These are phyloP conservation scores for Erucastrum elatum DNA, from an alignment of 345 rosid genomes.

Conservation along the genomic window DNA sequence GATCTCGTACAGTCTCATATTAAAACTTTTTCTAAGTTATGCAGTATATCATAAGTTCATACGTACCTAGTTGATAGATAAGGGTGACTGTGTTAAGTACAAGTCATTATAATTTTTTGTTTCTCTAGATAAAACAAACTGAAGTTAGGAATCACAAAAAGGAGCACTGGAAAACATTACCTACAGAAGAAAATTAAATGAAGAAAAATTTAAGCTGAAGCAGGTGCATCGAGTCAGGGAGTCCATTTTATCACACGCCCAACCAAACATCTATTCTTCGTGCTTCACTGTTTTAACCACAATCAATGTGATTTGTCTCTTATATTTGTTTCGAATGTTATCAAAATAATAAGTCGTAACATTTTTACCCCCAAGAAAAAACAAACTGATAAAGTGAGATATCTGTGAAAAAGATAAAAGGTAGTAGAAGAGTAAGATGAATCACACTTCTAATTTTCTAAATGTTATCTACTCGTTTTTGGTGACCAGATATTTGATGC, in stretches of 20 bases:
- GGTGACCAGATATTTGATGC: no score
- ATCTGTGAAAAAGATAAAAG: no score
- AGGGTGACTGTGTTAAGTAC: background rate
- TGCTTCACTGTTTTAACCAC: slow-evolving; percentile 22
- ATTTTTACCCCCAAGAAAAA: no score
- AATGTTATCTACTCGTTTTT: no score
- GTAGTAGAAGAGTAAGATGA: no score
- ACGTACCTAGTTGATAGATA: background rate
- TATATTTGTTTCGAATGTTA: background rate
- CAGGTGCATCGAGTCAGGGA: slow-evolving; percentile 29
- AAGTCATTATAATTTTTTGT: slow-evolving; percentile 45
- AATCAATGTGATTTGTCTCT: slow-evolving; percentile 23
- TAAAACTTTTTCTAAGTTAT: background rate
- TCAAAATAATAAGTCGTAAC: background rate
- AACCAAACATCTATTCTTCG: slow-evolving; percentile 36
- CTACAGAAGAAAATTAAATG: slow-evolving; percentile 23
- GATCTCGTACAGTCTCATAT: background rate
- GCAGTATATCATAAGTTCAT: background rate
- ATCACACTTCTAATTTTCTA: no score
- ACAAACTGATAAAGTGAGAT: no score
- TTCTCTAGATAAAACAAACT: background rate
- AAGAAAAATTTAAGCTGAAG: slow-evolving; percentile 35
- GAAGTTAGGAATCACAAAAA: slow-evolving; percentile 2
- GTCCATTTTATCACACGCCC: slow-evolving; percentile 38
- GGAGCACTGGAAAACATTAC: slow-evolving; percentile 16